These are phyloP conservation scores for Fibroporia radiculosa DNA, from an alignment of 768 basidiomycete genomes.

Conservation along the genomic window DNA sequence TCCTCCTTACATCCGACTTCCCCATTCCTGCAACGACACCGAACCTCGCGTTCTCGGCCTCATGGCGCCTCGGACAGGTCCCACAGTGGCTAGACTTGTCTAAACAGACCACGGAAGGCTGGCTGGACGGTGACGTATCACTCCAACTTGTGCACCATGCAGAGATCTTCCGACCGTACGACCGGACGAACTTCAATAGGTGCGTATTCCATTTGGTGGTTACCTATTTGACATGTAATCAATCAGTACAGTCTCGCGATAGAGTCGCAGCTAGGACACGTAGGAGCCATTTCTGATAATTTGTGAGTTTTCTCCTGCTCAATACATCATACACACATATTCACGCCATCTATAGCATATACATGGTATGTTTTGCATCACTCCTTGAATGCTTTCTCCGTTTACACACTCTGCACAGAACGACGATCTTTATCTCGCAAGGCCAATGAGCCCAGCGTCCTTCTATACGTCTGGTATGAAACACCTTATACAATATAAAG, in stretches of 20 bases:
- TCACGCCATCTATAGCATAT: slow-evolving; percentile 18
- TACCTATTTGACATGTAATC: neutral
- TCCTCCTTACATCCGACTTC: slow-evolving; percentile 29
- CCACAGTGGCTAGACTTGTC: slow-evolving; percentile 32
- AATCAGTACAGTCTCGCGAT: slow-evolving; percentile 24
- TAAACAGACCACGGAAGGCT: slow-evolving; percentile 4
- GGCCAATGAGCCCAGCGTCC: slow-evolving; percentile 21
- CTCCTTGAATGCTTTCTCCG: neutral
- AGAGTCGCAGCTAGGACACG: slow-evolving; percentile 26
- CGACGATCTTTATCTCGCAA: slow-evolving; percentile 33
- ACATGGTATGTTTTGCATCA: slow-evolving; percentile 13
- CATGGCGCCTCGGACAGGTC: slow-evolving; percentile 27
- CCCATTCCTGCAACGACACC: slow-evolving; percentile 14
- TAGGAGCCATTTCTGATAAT: slow-evolving; percentile 24
- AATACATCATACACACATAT: no score
- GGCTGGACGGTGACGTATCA: slow-evolving; percentile 21
- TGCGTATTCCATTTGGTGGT: slow-evolving; percentile 3
- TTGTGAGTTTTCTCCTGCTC: slow-evolving; percentile 17
- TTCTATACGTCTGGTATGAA: slow-evolving; percentile 25
- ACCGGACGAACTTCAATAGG: slow-evolving; percentile 27
- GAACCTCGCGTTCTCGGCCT: slow-evolving; percentile 1
- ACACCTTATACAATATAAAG: neutral
- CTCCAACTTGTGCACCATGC: slow-evolving; percentile 27
- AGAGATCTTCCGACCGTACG: slow-evolving; percentile 18
- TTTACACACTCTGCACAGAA: slow-evolving; percentile 18